Base-by-base conservation (phyloP, 2,329 filamentous ascomycete genomes). In the Xylaria multiplex region DNA sequence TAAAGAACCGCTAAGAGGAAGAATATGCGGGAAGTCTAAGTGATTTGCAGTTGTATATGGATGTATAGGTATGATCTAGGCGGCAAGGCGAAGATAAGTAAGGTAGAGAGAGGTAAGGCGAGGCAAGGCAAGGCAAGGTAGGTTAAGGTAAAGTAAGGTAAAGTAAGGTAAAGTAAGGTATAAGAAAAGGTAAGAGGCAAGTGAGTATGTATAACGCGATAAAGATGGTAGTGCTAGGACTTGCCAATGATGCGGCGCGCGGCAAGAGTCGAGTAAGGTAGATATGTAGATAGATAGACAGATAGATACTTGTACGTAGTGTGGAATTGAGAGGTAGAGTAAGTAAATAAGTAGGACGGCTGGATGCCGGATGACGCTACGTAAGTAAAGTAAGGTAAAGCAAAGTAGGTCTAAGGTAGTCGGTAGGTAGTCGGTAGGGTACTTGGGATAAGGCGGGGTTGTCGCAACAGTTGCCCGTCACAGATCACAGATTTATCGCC, bases 1-100 rank as follows among this genome's bases (percentile, higher is more conserved):
- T 16, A 24, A 32, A 22, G 24, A 37, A 48, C 24, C 52, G 57
- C 46, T 43, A 40, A 35, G 35, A 45, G 45, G 45, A 22, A 35
- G 52, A 14, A 57, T 49, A 49, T 27, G 43, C 49, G 45, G 13
- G 22, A 48, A 19, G 24, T 61, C 27, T 56, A 55, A 40, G 49
- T 53, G 40, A 35, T 53, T 35, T 46, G 24, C 54, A 46, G 54
- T 40, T 46, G 50, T 46, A 53, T 57, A 53, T 57, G 55, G 37
- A 52, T 63, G 46, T 52, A 62, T 55, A 45, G 27, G 19, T 48
- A 27, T 49, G 27, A 22, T 57, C 45, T 60, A 64, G 60, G 24
- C 27, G 50, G 19, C 32, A n/a, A 56, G 55, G 60, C 32, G 50
- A 19, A 27, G 24, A 49, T 57, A 53, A 60, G 46, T 35, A 27